Conservation (phyloP, 73 alveolate genomes). For the Durusdinium trenchii region DNA sequence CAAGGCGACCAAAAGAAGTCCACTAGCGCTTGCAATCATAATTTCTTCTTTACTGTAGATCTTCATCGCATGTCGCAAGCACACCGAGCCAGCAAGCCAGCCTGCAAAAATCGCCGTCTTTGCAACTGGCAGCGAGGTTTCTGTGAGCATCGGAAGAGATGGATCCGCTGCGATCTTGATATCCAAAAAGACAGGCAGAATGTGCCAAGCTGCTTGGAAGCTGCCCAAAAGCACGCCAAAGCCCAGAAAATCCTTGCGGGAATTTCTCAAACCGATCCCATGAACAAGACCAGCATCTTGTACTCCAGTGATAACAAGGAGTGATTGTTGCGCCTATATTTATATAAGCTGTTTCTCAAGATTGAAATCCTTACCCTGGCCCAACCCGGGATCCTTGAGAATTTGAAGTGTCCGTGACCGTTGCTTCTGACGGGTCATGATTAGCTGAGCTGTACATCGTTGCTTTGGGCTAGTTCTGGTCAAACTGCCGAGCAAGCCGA, state of each 20-base stretch:
- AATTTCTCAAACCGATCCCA: slow-evolving; percentile 4
- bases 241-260: slow-evolving; percentile 41
- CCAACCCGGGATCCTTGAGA: too few species aligned
- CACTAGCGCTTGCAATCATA: slow-evolving; percentile 50
- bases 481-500: neutral
- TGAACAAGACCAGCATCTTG: too few species aligned
- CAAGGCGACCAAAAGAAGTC: slow-evolving; percentile 26
- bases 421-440: too few species aligned
- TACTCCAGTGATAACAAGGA: too few species aligned
- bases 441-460: too few species aligned
- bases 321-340: too few species aligned
- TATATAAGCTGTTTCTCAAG: too few species aligned
- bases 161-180: slow-evolving; percentile 40
- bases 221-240: slow-evolving; percentile 52
- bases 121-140: slow-evolving; percentile 45
- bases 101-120: slow-evolving; percentile 57
- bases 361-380: too few species aligned
- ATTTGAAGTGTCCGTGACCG: too few species aligned
- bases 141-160: slow-evolving; percentile 61
- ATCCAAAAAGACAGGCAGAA: slow-evolving; percentile 41
- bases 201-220: slow-evolving; percentile 59
- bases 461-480: slow-evolving; percentile 21
- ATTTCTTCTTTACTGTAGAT: slow-evolving; percentile 53
- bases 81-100: slow-evolving; percentile 45
- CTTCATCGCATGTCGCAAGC: slow-evolving; percentile 49